A percentile compares a stretch with the other conserved stretches of the same genome.
Conservation (phyloP, 495 filamentous ascomycete genomes). For the Xylaria castorea region DNA sequence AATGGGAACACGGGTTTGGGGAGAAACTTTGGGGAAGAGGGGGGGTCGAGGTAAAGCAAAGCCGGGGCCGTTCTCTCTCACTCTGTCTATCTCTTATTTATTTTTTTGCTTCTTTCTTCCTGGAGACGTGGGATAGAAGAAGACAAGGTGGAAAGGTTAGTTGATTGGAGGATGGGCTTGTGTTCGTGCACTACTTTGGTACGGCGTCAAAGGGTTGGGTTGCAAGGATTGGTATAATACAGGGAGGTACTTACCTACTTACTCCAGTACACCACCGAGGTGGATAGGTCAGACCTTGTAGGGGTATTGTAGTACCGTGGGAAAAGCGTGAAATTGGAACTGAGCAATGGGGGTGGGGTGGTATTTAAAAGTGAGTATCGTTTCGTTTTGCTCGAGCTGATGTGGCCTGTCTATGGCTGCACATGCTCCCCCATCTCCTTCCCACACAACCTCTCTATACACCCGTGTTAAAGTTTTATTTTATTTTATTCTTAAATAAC, state of each 20-base stretch:
- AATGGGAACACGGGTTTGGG: not conserved
- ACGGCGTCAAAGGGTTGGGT: constrained; percentile 28
- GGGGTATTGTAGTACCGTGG: not conserved
- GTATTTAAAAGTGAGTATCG: not conserved
- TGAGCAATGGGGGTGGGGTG: constrained; percentile 1
- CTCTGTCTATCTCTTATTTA: constrained; percentile 1
- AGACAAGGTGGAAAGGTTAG: constrained; percentile 19
- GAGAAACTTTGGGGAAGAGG: constrained; percentile 2
- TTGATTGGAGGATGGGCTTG: constrained; percentile 26
- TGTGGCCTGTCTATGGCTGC: not conserved
- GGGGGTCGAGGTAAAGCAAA: not conserved
- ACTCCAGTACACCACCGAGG: not conserved
- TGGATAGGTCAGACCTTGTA: constrained; percentile 2
- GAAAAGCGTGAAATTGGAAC: constrained; percentile 10
- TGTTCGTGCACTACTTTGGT: constrained; percentile 5
- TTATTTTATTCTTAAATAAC: too few relatives aligned
- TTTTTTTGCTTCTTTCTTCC: constrained; percentile 4
- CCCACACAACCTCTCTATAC: not conserved
- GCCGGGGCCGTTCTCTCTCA: constrained; percentile 4
- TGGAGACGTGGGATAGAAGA: constrained; percentile 23
- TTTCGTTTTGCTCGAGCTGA: not conserved
- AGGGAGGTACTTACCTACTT: not conserved
- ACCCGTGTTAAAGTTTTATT: too few relatives aligned
- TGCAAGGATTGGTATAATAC: constrained; percentile 12
- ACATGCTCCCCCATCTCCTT: not conserved